Percentiles rank a stretch among this genome's conserved stretches.
Evolutionary conservation across 768 basidiomycete genomes (phyloP).

Genomic region (Pilatotrama ljubarskyi): DNA sequence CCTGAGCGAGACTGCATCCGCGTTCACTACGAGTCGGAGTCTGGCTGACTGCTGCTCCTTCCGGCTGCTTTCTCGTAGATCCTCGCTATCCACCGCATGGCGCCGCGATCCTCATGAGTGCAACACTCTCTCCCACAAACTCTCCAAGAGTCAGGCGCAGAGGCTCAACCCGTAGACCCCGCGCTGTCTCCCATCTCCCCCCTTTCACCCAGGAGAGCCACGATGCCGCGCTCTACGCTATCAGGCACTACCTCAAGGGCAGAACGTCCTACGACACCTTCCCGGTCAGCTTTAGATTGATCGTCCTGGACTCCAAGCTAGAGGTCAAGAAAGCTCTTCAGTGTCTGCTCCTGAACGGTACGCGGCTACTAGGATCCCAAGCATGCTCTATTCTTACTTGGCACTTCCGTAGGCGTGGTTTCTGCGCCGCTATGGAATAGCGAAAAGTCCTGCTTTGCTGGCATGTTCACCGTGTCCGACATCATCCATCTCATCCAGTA

Average conservation of each 20-base stretch:
- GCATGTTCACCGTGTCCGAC: slow-evolving; percentile 99
- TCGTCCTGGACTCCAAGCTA: slow-evolving; percentile 94
- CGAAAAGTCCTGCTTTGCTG: slow-evolving; percentile 87
- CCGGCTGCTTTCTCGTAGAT: slow-evolving; percentile 1
- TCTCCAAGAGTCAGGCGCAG: slow-evolving; percentile 57
- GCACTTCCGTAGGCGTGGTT: slow-evolving; percentile 72
- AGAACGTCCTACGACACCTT: slow-evolving; percentile 95
- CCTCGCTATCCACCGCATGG: slow-evolving; percentile 21
- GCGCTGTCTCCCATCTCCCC: slow-evolving; percentile 61
- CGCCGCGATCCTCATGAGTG: slow-evolving; percentile 36
- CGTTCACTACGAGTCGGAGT: neutral
- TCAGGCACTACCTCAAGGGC: slow-evolving; percentile 81
- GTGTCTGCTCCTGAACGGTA: slow-evolving; percentile 82
- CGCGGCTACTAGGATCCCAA: neutral
- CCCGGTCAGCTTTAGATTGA: slow-evolving; percentile 93
- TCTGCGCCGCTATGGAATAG: slow-evolving; percentile 99
- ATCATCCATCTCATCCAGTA: slow-evolving; percentile 99
- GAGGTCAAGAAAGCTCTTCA: slow-evolving; percentile 94
- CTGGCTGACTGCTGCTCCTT: neutral
- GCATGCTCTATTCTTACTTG: slow-evolving; percentile 6
- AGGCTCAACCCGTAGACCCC: slow-evolving; percentile 53
- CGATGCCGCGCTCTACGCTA: slow-evolving; percentile 63
- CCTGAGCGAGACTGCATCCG: neutral
- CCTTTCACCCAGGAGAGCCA: slow-evolving; percentile 61
- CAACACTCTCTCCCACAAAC: slow-evolving; percentile 50